Base-by-base conservation (phyloP, 768 basidiomycete species). In the Stropharia rugosoannulata region DNA sequence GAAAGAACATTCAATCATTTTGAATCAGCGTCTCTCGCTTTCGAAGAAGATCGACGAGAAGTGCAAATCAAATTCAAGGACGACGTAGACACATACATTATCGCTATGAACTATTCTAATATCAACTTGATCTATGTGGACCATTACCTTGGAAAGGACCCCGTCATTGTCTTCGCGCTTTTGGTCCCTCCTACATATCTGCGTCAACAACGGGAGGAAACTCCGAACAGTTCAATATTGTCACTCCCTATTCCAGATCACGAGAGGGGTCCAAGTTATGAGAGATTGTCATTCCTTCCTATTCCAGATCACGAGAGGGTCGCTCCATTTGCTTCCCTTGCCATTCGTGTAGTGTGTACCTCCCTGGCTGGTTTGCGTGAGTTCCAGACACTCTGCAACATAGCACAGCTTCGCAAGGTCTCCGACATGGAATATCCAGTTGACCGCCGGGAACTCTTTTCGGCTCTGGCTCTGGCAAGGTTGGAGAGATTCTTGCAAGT, bases 321-420 rank as follows among this genome's bases (percentile, higher is more conserved):
- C 9, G 75, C 76, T 0, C 80, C 83, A 0, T 87, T 76, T 59
- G 70, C 77, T 4, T 84, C 83, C n/a, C 64, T 77, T 10, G 75
- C 75, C 5, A 63, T 86, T 27, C 80, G 85, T 18, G 61, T 87
- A 6, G 69, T 83, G 13, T 84, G 80, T 61, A 41, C 40, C 12
- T 69, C 68, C 4, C 15, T 32, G 4, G 29, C 46, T 1, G 78
- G 78, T 41, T 49, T 83, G 29, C 29, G 39, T 0, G 62, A 55
- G 11, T 84, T 85, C 55, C 71, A 66, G 13, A 40, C 62, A 0
- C 69, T 83, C 6, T 69, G 74, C 55, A 64, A 65, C 18, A 51
- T 65, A 2, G 80, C 80, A 0, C 70, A 75, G 36, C 55, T 82
- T 29, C 70, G 70, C 49, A 69, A 66, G 51, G 48, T 74, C 25